Evolutionary conservation across 2,329 filamentous ascomycete species (phyloP).

Genomic region (Lecanosticta acicola): DNA sequence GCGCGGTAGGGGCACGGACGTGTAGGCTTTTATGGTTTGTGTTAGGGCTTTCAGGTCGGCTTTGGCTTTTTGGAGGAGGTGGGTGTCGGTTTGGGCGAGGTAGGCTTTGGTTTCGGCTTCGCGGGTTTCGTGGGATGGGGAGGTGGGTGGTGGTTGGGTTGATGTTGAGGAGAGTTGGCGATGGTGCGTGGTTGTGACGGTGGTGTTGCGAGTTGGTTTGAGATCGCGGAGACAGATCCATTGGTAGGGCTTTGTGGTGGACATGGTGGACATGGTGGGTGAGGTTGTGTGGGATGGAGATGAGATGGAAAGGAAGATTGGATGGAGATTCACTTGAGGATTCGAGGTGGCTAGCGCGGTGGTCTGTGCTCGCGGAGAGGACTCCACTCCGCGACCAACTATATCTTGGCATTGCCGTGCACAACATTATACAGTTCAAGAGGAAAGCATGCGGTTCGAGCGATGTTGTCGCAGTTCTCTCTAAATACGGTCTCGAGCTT

Average conservation of each 20-base stretch:
- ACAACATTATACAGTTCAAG: too few relatives aligned
- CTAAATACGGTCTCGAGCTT: too few relatives aligned
- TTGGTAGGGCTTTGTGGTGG: background rate
- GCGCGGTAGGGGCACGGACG: background rate
- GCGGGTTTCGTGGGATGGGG: background rate
- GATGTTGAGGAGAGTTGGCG: background rate
- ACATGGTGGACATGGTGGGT: background rate
- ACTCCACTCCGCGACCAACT: background rate
- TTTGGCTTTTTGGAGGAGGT: background rate
- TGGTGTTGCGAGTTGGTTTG: background rate
- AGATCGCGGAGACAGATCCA: constrained; percentile 6
- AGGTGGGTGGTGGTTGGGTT: background rate
- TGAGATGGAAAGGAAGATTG: background rate
- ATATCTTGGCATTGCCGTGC: too few relatives aligned
- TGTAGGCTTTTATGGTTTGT: background rate
- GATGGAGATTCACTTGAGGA: constrained; percentile 1
- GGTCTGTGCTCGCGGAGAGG: background rate
- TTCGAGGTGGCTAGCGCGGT: background rate
- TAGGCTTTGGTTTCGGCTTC: background rate
- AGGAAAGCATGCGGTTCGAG: too few relatives aligned
- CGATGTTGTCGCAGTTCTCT: too few relatives aligned
- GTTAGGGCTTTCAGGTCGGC: background rate
- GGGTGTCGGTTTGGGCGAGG: background rate
- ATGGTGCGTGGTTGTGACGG: background rate
- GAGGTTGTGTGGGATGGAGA: background rate